These are phyloP conservation scores for Castanospermum australe DNA, from an alignment of 306 rosid genomes.

Conservation along the genomic window DNA sequence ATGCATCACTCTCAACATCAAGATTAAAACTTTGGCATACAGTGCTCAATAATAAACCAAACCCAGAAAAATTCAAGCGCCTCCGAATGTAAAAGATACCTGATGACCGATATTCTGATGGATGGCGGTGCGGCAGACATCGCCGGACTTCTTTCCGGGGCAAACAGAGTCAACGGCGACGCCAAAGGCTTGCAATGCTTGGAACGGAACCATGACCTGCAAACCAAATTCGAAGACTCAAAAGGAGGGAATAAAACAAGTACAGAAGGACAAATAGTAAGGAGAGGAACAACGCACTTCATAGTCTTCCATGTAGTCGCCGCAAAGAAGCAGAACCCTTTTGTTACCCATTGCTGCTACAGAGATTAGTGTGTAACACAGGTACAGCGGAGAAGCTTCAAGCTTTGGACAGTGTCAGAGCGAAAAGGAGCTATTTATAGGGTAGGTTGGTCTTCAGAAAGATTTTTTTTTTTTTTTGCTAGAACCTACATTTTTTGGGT, in stretches of 20 bases:
- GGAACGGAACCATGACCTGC: slow-evolving; percentile 63
- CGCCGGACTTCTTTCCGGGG: slow-evolving; percentile 81
- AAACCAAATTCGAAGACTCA: neutral
- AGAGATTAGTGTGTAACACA: too few relatives aligned
- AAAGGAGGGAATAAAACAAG: neutral
- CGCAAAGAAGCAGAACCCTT: slow-evolving; percentile 74
- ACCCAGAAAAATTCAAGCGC: neutral
- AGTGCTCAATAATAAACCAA: neutral
- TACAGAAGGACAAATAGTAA: neutral
- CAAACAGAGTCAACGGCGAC: slow-evolving; percentile 70
- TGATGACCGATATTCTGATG: slow-evolving; percentile 49
- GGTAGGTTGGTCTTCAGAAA: too few relatives aligned
- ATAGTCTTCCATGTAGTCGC: slow-evolving; percentile 86
- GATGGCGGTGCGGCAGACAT: slow-evolving; percentile 71
- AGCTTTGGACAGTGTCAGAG: too few relatives aligned
- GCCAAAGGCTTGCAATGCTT: slow-evolving; percentile 59
- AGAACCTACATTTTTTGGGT: too few relatives aligned
- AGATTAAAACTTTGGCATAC: neutral
- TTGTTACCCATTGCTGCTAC: slow-evolving; percentile 34
- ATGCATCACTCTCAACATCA: neutral
- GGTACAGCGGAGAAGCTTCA: too few relatives aligned
- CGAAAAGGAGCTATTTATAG: too few relatives aligned
- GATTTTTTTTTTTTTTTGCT: too few relatives aligned
- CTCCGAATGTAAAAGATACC: slow-evolving; percentile 37
- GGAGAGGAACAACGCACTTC: slow-evolving; percentile 43